Evolutionary conservation across 1,284 basidiomycete species (phyloP).

Genomic region (Tilletia indica): DNA sequence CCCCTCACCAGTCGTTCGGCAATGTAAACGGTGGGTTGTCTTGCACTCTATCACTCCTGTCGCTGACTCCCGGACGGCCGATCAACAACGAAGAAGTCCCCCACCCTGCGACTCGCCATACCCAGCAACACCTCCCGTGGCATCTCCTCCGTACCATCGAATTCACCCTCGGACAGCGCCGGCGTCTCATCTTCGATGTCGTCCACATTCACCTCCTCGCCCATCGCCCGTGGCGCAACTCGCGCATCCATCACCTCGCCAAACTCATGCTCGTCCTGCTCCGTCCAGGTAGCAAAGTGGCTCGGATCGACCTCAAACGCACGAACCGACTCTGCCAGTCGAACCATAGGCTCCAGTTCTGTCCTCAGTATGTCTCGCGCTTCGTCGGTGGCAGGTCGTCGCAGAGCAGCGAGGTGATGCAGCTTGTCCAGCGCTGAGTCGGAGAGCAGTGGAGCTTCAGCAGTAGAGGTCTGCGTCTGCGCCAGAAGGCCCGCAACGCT

Average conservation of each 20-base stretch:
- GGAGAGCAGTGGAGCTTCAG: background rate
- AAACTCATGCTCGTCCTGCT: background rate
- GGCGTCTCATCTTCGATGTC: slow-evolving; percentile 1
- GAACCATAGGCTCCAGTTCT: slow-evolving; percentile 1
- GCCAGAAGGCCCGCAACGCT: background rate
- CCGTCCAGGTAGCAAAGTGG: background rate
- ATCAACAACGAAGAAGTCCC: background rate
- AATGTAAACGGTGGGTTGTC: no score
- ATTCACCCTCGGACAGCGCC: background rate
- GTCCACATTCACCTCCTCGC: background rate
- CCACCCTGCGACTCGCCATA: slow-evolving; percentile 4
- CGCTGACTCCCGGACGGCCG: background rate
- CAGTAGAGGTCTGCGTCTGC: background rate
- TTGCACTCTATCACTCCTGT: no score
- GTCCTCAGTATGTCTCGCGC: background rate
- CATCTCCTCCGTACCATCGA: slow-evolving; percentile 11
- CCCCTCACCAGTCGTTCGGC: no score
- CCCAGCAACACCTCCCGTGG: slow-evolving; percentile 9
- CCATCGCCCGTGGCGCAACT: background rate
- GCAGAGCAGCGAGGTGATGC: background rate
- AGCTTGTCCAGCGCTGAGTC: slow-evolving; percentile 3
- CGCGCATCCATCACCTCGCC: slow-evolving; percentile 7
- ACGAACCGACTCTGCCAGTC: slow-evolving; percentile 1
- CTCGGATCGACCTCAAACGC: background rate
- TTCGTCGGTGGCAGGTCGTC: background rate